Conservation (phyloP, 1,284 basidiomycete genomes). For the Rhodotorula sp. region DNA sequence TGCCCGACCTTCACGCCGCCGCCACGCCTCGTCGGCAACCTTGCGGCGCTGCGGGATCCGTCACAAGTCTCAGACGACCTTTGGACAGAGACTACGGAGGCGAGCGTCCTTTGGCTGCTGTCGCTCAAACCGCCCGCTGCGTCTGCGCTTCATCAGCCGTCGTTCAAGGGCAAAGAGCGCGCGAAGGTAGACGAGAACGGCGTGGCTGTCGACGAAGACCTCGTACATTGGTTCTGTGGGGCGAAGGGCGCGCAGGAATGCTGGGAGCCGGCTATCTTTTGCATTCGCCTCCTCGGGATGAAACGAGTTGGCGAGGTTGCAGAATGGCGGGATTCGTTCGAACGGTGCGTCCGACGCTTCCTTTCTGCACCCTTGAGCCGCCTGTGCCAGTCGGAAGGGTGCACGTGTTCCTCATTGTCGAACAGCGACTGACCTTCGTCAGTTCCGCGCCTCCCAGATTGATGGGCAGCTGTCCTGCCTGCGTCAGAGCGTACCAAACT, state of each 20-base stretch:
- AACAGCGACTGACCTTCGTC: too few species aligned
- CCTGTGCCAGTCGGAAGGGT: not conserved
- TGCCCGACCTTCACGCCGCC: constrained; percentile 2
- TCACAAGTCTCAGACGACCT: constrained; percentile 23
- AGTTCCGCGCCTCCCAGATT: constrained; percentile 2
- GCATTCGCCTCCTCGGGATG: constrained; percentile 31
- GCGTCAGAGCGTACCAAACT: constrained; percentile 28
- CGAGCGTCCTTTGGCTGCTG: constrained; percentile 31
- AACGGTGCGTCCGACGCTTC: constrained; percentile 17
- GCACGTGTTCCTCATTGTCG: not conserved
- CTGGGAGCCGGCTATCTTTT: constrained; percentile 33
- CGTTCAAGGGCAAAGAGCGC: constrained; percentile 17
- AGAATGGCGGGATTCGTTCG: constrained; percentile 32
- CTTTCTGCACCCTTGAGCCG: not conserved
- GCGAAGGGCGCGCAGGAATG: constrained; percentile 28
- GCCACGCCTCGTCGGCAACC: constrained; percentile 10
- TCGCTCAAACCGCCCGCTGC: constrained; percentile 11
- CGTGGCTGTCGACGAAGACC: not conserved
- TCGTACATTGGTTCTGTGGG: constrained; percentile 41
- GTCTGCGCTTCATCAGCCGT: not conserved
- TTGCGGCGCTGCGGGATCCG: constrained; percentile 18
- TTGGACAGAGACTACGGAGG: constrained; percentile 35
- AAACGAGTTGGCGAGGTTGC: constrained; percentile 32
- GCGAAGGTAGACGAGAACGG: constrained; percentile 12
- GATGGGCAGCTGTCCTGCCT: constrained; percentile 22